A percentile compares a stretch with the other conserved stretches of the same genome.
phyloP scores from a whole-genome alignment of 1,139 yeast species.

The Suhomyces chickasaworum region DNA sequence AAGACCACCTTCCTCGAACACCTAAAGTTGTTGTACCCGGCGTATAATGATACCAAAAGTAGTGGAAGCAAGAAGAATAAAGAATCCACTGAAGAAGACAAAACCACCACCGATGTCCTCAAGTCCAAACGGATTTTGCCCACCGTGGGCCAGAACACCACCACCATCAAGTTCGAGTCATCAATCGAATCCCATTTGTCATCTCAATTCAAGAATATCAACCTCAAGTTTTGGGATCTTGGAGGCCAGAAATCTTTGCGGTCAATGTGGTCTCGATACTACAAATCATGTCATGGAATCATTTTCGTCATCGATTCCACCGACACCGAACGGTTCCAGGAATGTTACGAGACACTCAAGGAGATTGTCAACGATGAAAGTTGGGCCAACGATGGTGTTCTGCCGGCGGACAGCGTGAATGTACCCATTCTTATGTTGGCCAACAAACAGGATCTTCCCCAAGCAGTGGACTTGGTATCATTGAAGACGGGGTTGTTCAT shows the following conservation, averaged over 20 bases:
- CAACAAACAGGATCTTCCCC: slow-evolving; percentile 87
- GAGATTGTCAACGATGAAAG: slow-evolving; percentile 45
- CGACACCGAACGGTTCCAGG: slow-evolving; percentile 78
- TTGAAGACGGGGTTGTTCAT: slow-evolving; percentile 80
- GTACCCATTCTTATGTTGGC: slow-evolving; percentile 93
- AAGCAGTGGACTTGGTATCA: slow-evolving; percentile 72
- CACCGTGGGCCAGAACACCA: slow-evolving; percentile 52
- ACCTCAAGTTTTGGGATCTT: slow-evolving; percentile 89
- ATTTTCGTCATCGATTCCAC: slow-evolving; percentile 92
- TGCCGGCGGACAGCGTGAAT: slow-evolving; percentile 40
- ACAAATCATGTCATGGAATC: slow-evolving; percentile 83
- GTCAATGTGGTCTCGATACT: slow-evolving; percentile 85
- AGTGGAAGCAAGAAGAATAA: background rate
- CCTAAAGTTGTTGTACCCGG: slow-evolving; percentile 41
- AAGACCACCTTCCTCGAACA: slow-evolving; percentile 76
- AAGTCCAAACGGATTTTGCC: slow-evolving; percentile 59
- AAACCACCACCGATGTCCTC: slow-evolving; percentile 29
- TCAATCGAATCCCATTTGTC: slow-evolving; percentile 27
- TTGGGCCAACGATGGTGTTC: slow-evolving; percentile 28
- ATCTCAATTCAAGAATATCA: slow-evolving; percentile 49
- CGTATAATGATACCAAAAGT: slow-evolving; percentile 25
- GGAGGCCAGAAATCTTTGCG: slow-evolving; percentile 90
- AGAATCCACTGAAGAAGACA: slow-evolving; percentile 10
- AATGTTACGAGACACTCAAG: slow-evolving; percentile 67
- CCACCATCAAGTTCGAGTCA: slow-evolving; percentile 44